These are phyloP conservation scores for Bauhinia variegata DNA, from an alignment of 306 rosid genomes.

Conservation along the genomic window DNA sequence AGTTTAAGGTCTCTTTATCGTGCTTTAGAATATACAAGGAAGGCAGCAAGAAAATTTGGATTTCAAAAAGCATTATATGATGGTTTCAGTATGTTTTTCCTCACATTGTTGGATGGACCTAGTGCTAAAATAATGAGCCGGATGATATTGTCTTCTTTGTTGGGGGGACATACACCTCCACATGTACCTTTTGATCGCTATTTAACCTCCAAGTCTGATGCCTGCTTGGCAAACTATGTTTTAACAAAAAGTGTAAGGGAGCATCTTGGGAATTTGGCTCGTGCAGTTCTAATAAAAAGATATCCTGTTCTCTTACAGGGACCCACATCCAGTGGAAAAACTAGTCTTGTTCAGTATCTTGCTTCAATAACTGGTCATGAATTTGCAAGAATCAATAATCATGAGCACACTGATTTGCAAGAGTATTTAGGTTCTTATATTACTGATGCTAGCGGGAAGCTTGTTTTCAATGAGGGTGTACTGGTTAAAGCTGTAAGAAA, in stretches of 20 bases:
- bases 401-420: constrained; percentile 96
- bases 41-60: constrained; percentile 63
- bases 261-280: constrained; percentile 76
- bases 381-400: constrained; percentile 91
- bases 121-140: constrained; percentile 70
- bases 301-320: constrained; percentile 97
- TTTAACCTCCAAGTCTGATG: constrained; percentile 46
- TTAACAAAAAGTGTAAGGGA: constrained; percentile 71
- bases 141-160: constrained; percentile 54
- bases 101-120: constrained; percentile 69
- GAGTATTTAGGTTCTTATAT: constrained; percentile 89
- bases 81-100: constrained; percentile 90
- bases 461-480: constrained; percentile 85
- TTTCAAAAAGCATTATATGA: constrained; percentile 74
- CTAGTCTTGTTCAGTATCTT: constrained; percentile 90
- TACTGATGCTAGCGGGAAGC: constrained; percentile 78
- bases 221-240: constrained; percentile 47
- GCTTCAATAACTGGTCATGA: constrained; percentile 78
- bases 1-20: constrained; percentile 96
- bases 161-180: constrained; percentile 57
- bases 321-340: constrained; percentile 96
- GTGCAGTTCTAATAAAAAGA: constrained; percentile 73
- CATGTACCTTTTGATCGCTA: constrained; percentile 52
- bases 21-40: constrained; percentile 75
- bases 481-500: constrained; percentile 88